These are phyloP conservation scores for Endotrypanum monterogeii DNA, from an alignment of 208 protist species.

Conservation along the genomic window DNA sequence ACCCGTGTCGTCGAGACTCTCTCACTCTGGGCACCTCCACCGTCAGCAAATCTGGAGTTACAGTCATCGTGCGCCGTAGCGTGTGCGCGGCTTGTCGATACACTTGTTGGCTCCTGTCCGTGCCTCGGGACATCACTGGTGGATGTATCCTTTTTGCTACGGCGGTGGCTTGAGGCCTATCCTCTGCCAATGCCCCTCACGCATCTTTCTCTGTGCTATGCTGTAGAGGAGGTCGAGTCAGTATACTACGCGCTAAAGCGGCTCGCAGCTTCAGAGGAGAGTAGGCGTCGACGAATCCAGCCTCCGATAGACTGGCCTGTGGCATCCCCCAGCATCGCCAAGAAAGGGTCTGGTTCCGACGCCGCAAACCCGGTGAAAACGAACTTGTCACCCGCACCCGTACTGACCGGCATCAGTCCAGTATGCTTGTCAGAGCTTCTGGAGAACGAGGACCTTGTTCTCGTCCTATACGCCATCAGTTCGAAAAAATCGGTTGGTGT, in stretches of 20 bases:
- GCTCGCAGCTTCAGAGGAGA: constrained; percentile 29
- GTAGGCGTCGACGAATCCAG: constrained; percentile 11
- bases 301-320: not conserved
- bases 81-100: constrained; percentile 15
- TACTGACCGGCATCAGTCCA: constrained; percentile 28
- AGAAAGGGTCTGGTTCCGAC: not conserved
- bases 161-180: constrained; percentile 26
- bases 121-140: not conserved
- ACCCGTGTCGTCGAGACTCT: not conserved
- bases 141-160: constrained; percentile 18
- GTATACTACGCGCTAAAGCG: constrained; percentile 40
- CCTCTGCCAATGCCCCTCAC: constrained; percentile 18
- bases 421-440: constrained; percentile 30
- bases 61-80: not conserved
- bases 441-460: constrained; percentile 26
- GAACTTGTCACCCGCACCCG: not conserved
- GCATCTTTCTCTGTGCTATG: constrained; percentile 21
- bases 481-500: constrained; percentile 12
- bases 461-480: constrained; percentile 26
- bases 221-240: constrained; percentile 24
- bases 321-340: not conserved
- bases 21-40: constrained; percentile 20
- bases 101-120: constrained; percentile 25
- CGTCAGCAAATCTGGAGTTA: not conserved
- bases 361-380: not conserved